phyloP scores from a whole-genome alignment of 2,329 filamentous ascomycete genomes.

The Xylaria sp. region DNA sequence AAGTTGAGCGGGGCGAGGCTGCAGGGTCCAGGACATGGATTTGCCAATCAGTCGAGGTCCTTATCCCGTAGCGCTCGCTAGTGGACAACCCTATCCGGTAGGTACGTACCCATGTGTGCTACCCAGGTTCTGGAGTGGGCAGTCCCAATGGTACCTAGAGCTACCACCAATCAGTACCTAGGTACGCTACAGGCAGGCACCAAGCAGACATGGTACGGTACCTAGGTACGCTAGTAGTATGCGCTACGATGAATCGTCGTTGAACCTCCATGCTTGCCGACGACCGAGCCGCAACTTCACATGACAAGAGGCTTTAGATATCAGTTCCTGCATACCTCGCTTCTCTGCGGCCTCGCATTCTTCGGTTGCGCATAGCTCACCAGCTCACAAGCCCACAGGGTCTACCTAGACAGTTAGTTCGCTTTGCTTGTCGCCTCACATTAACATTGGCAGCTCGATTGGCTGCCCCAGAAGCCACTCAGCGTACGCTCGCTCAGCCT shows the following conservation, averaged over 20 bases:
- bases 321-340: slow-evolving; percentile 1
- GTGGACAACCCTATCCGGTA: slow-evolving; percentile 2
- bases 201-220: no score
- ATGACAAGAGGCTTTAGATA: slow-evolving; percentile 21
- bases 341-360: slow-evolving; percentile 3
- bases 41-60: slow-evolving; percentile 23
- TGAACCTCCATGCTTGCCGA: not conserved
- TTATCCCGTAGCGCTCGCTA: not conserved
- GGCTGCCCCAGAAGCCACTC: slow-evolving; percentile 8
- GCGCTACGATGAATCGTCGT: no score
- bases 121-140: no score
- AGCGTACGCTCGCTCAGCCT: slow-evolving; percentile 20
- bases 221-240: no score
- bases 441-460: not conserved
- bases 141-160: no score
- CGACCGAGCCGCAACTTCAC: slow-evolving; percentile 27
- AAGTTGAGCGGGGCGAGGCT: slow-evolving; percentile 47
- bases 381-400: not conserved
- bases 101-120: no score
- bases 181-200: no score
- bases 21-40: slow-evolving; percentile 2
- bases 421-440: not conserved
- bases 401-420: not conserved
- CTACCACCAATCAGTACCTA: no score
- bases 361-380: slow-evolving; percentile 3